Evolutionary conservation across 2,329 filamentous ascomycete genomes (phyloP), one percentile per base, ranked within the genome.

Genomic region (Aspergillus nomiae): DNA sequence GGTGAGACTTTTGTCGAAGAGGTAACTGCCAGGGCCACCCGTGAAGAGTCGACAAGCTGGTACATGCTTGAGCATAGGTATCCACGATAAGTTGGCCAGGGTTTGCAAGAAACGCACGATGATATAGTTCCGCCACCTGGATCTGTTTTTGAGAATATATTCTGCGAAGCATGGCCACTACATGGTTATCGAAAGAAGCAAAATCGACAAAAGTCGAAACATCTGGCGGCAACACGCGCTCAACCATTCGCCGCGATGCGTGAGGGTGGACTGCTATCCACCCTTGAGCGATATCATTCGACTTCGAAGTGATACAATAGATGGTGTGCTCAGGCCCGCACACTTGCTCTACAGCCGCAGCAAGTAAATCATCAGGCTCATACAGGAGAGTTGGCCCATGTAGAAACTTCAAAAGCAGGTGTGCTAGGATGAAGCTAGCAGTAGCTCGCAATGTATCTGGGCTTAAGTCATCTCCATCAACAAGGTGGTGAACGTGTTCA

Each of bases 241-340:
- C 30, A 56, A 56, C 12, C n/a, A 41, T 56, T 11, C 53, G 53
- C 12, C 32, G 53, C 53, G 32, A 56, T 19, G 53, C 53, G 14
- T 56, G n/a, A 6, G 53, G 34, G 14, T 56, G 53, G 34, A 56
- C 24, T 41, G 53, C 53, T 21, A 56, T 56, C 53, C 32, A 56
- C 32, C 53, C 53, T 26, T n/a, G 28, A 1, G 1, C 12, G 16
- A 9, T 19, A 26, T 56, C 1, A 1, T 12, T 41, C 8, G 21
- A 24, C 19, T 38, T 56, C 3, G 53, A 56, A 41, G 53, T 56
- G 21, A 56, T 0, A 14, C 41, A 56, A 26, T 56, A 41, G 16
- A 56, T 3, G 4, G 19, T 41, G 9, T 24, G 53, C 14, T 56
- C 7, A 41, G 53, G 14, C 8, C 41, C 16, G 21, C 32, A 21